phyloP scores from a whole-genome alignment of 1,284 basidiomycete species.

The Uromyces viciae-fabae region DNA sequence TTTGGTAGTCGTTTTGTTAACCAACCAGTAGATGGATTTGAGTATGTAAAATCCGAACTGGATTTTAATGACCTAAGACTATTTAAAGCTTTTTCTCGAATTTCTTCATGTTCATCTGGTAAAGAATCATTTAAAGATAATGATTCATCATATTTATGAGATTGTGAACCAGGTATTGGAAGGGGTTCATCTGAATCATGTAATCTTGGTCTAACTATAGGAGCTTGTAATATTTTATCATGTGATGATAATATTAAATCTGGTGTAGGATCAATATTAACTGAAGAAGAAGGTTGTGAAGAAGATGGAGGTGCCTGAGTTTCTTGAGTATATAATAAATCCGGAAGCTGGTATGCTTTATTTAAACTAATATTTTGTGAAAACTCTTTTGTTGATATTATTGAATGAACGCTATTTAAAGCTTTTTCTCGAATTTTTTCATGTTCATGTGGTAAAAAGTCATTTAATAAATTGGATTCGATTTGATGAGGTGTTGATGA shows the following conservation, averaged over 20 bases:
- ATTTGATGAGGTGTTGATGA: neutral
- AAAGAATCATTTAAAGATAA: neutral
- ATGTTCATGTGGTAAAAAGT: neutral
- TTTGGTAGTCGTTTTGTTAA: no score
- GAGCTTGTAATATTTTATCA: no score
- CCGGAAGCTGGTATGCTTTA: no score
- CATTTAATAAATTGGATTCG: neutral
- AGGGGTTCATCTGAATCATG: constrained; percentile 37
- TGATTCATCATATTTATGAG: neutral
- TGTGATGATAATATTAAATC: no score
- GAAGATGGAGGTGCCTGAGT: no score
- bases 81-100: neutral
- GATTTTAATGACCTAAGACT: constrained; percentile 8
- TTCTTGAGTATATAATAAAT: no score
- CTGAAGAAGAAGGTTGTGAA: no score
- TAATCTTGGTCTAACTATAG: constrained; percentile 13
- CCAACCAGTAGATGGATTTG: no score
- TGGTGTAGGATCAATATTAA: no score
- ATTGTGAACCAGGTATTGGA: neutral
- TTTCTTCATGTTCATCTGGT: neutral
- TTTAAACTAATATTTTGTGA: neutral
- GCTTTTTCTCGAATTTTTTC: neutral
- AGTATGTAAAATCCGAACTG: no score
- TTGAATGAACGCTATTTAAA: constrained; percentile 2
- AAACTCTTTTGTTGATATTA: neutral